Percentiles rank a stretch among this genome's conserved stretches.
These are phyloP conservation scores for Erysimum cheiranthoides DNA, from an alignment of 345 rosid species.

Conservation along the genomic window DNA sequence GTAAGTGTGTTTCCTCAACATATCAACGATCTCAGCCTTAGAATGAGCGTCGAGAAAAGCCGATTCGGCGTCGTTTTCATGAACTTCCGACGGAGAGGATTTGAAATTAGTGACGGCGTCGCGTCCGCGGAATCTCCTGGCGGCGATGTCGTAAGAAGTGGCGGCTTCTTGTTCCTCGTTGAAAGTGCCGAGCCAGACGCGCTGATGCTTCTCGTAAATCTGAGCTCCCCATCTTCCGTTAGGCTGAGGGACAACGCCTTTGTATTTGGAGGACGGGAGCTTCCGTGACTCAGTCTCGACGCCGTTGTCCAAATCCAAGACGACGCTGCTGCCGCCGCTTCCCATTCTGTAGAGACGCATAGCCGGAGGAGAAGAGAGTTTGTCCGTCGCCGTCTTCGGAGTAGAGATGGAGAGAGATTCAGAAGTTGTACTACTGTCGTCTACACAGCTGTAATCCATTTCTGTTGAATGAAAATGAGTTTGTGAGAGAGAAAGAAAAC, in stretches of 20 bases:
- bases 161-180: slow-evolving; percentile 89
- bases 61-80: slow-evolving; percentile 49
- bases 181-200: slow-evolving; percentile 98
- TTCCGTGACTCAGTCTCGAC: slow-evolving; percentile 85
- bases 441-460: slow-evolving; percentile 62
- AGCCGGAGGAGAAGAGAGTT: slow-evolving; percentile 34
- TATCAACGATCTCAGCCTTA: slow-evolving; percentile 88
- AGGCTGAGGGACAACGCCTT: slow-evolving; percentile 94
- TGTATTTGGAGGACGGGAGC: slow-evolving; percentile 85
- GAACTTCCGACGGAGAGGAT: not conserved
- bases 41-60: slow-evolving; percentile 78
- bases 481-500: not conserved
- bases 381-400: slow-evolving; percentile 9
- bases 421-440: slow-evolving; percentile 58
- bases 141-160: slow-evolving; percentile 80
- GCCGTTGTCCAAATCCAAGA: slow-evolving; percentile 65
- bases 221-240: slow-evolving; percentile 99
- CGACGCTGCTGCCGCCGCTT: slow-evolving; percentile 61
- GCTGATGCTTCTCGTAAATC: slow-evolving; percentile 94
- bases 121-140: slow-evolving; percentile 81
- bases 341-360: slow-evolving; percentile 61
- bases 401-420: slow-evolving; percentile 54
- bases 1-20: slow-evolving; percentile 92
- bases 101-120: slow-evolving; percentile 90
- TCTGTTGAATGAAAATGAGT: not conserved